Base-by-base conservation (phyloP, 1,139 yeast genomes). In the Lodderomyces metapsilosis region DNA sequence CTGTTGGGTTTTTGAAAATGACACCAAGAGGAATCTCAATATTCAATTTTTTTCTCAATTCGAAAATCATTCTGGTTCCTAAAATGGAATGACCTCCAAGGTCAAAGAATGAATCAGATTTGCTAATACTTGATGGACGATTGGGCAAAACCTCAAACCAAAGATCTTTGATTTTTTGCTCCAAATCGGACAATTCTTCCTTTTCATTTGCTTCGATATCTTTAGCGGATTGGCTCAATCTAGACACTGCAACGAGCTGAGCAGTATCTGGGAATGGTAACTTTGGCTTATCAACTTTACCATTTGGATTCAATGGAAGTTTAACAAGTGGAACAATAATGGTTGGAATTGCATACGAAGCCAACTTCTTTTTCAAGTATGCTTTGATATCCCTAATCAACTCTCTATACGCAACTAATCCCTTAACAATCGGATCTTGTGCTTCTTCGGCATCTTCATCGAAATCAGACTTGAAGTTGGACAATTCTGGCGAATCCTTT, bases 281-380 rank as follows among this genome's bases (percentile, higher is more conserved):
- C 56, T 92, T 91, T 30, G 98, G 98, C 67, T 94, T 94, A 66
- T 94, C 99, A 41, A 94, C 89, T 66, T 94, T 94, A 56, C 99
- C 99, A 60, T 94, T 94, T 44, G 99, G 99, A 64, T 94, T 94
- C 64, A 94, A 73, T 15, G 98, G 98, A 58, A 94, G 69, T 58
- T 82, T 83, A 24, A 76, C 74, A 70, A 94, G 73, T 21, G 97
- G 98, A 40, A 94, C 92, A 56, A 92, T 82, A 34, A 92, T 74
- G 1, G 96, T 76, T 39, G 99, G 98, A 40, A 94, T 85, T 12
- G 98, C 96, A 62, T 94, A 94, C 9, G 88, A 75, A 0, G 98
- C 97, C 46, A 94, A 76, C 66, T 95, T 84, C 56, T 84, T 87
- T 66, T 88, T 88, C 63, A 94, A 77, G 62, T 88, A 85, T 11